Base-by-base conservation (phyloP, 2,329 filamentous ascomycete genomes). In the Arthrobotrys megalospora region DNA sequence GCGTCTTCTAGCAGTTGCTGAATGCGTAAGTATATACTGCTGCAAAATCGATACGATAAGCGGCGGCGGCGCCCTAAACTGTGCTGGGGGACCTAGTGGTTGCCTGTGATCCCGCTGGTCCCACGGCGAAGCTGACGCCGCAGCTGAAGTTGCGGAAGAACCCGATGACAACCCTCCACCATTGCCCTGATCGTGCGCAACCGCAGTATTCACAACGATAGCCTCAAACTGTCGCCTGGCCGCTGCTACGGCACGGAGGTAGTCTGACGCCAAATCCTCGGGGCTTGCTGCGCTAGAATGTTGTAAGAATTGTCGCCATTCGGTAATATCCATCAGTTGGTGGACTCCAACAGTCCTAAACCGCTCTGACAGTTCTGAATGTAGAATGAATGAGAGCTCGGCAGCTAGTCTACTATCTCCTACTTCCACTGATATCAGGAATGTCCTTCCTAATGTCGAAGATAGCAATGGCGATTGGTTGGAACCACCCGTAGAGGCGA, bases 11-110 rank as follows among this genome's bases (percentile, higher is more conserved):
- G 91, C 95, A 58, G 87, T 86, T 83, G 97, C 92, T 0, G 93
- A 91, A 0, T 91, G 88, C 11, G 91, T 92, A 47, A 97, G 89
- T 79, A 93, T 93, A 84, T 93, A 97, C 21, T 92, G 89, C 50
- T 81, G 81, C 38, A 82, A 60, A 62, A 82, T 64, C 38, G 81
- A 72, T 21, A 81, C 63, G 2, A 78, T 68, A 36, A 73, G 48
- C 12, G 41, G 62, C 43, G 34, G 79, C 47, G 38, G 55, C 48
- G 67, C n/a, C 63, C 53, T 48, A 47, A 60, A 80, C 67, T 45
- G 58, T 86, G 2, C 94, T 88, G 0, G 93, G 80, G 47, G 55
- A 34, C 72, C 16, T 53, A 43, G 60, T 11, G 34, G 52, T 43
- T 41, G 55, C 6, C 55, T 60, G 19, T 43, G 34, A 19, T 60